A percentile compares a stretch with the other conserved stretches of the same genome.
phyloP scores from a whole-genome alignment of 2,329 filamentous ascomycete genomes.

The Phaeosphaeria sp. region DNA sequence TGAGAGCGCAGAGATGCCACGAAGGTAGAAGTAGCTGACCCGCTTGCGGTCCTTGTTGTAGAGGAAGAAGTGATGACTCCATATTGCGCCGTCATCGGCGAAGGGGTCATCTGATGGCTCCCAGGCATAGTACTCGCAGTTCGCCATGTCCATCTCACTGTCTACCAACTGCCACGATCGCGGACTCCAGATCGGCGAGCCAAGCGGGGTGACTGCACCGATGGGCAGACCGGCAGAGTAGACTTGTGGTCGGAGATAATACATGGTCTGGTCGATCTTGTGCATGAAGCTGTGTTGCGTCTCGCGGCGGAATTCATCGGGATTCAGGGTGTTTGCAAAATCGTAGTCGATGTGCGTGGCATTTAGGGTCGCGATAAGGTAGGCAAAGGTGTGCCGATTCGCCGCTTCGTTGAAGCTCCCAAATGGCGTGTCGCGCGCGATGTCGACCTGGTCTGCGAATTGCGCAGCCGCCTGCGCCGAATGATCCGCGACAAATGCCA shows the following conservation, averaged over 20 bases:
- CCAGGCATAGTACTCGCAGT: constrained; percentile 91
- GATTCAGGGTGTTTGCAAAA: constrained; percentile 89
- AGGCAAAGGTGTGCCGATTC: constrained; percentile 90
- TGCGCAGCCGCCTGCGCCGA: constrained; percentile 81
- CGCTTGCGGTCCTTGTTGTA: constrained; percentile 93
- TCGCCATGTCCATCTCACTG: constrained; percentile 89
- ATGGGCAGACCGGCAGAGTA: constrained; percentile 50
- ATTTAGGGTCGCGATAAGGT: constrained; percentile 94
- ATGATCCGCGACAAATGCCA: constrained; percentile 84
- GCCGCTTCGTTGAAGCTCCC: constrained; percentile 87
- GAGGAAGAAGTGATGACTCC: constrained; percentile 96
- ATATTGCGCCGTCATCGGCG: constrained; percentile 90
- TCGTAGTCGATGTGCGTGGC: constrained; percentile 97
- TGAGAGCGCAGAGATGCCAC: constrained; percentile 81
- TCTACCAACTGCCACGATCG: constrained; percentile 92
- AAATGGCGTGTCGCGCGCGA: constrained; percentile 89
- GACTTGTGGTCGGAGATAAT: constrained; percentile 76
- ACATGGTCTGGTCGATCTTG: constrained; percentile 82
- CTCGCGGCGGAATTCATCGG: constrained; percentile 88
- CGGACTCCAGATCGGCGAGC: constrained; percentile 77
- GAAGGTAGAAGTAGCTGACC: constrained; percentile 91
- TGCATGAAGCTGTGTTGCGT: constrained; percentile 82
- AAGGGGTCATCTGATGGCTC: constrained; percentile 89
- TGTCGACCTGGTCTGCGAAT: constrained; percentile 71
- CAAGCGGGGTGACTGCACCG: constrained; percentile 57